Conservation (phyloP, 2,329 filamentous ascomycete species). For the Venturia carpophila region DNA sequence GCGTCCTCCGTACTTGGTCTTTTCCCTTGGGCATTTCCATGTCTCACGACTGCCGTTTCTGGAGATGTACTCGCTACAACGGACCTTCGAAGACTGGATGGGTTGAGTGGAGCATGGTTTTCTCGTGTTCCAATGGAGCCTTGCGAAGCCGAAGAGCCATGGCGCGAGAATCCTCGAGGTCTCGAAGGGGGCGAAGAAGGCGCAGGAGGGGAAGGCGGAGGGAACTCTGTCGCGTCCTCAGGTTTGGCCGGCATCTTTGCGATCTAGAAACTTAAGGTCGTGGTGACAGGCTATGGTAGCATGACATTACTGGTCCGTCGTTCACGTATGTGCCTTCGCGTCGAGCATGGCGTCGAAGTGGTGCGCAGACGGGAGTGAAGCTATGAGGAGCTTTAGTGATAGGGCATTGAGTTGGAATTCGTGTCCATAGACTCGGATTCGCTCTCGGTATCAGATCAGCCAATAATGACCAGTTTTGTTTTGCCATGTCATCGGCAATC, state of each 20-base stretch:
- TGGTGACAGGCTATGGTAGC: neutral
- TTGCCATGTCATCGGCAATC: conserved; percentile 1
- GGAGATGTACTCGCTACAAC: conserved; percentile 8
- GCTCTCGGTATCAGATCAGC: neutral
- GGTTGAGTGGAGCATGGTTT: conserved; percentile 14
- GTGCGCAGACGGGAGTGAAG: neutral
- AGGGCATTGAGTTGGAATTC: neutral
- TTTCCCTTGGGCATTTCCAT: neutral
- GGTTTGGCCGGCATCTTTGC: neutral
- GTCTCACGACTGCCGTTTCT: neutral
- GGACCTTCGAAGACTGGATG: conserved; percentile 16
- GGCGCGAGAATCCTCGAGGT: conserved; percentile 14
- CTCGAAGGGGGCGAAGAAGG: conserved; percentile 10
- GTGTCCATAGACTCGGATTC: neutral
- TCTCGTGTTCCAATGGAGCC: conserved; percentile 4
- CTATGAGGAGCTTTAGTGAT: neutral
- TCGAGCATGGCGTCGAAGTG: conserved; percentile 2
- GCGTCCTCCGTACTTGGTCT: conserved; percentile 4
- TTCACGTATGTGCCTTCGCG: neutral
- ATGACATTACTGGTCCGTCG: neutral
- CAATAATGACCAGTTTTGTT: neutral
- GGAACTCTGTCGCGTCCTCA: conserved; percentile 6
- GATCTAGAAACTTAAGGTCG: neutral
- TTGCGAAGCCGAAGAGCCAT: conserved; percentile 11
- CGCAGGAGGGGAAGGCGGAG: conserved; percentile 8